Evolutionary conservation across 106 monocot species (phyloP).

Genomic region (Allium sativum): DNA sequence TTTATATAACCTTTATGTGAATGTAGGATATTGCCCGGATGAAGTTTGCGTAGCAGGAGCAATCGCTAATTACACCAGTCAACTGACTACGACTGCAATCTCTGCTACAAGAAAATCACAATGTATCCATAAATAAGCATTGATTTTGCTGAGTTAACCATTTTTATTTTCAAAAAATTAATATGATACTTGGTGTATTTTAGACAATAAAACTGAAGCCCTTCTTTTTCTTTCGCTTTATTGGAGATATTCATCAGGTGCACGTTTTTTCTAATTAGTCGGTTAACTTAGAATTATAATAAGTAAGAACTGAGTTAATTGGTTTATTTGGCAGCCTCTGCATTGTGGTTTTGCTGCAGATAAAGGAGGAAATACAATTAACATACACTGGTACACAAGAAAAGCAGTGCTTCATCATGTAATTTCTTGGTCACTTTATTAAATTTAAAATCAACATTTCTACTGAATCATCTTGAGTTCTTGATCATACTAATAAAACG

Average conservation of each 20-base stretch:
- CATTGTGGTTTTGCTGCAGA: conserved; percentile 47
- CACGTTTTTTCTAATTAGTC: neutral
- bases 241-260: conserved; percentile 61
- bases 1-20: neutral
- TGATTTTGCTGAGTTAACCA: neutral
- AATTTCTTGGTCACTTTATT: neutral
- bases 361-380: conserved; percentile 42
- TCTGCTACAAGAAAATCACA: conserved; percentile 6
- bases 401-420: conserved; percentile 40
- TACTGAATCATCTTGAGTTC: neutral
- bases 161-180: neutral
- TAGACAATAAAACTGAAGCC: conserved; percentile 57
- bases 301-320: too few species aligned
- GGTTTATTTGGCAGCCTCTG: conserved; percentile 45
- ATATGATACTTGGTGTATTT: too few species aligned
- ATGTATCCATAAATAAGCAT: conserved; percentile 13
- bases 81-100: conserved; percentile 30
- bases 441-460: too few species aligned
- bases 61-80: conserved; percentile 42
- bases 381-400: conserved; percentile 36
- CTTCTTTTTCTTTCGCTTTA: conserved; percentile 46
- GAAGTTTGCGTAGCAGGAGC: conserved; percentile 30
- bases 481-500: neutral
- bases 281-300: too few species aligned
- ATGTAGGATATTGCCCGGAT: conserved; percentile 44